Evolutionary conservation across 2,329 filamentous ascomycete species (phyloP).

Genomic region (Colletotrichum simmondsii): DNA sequence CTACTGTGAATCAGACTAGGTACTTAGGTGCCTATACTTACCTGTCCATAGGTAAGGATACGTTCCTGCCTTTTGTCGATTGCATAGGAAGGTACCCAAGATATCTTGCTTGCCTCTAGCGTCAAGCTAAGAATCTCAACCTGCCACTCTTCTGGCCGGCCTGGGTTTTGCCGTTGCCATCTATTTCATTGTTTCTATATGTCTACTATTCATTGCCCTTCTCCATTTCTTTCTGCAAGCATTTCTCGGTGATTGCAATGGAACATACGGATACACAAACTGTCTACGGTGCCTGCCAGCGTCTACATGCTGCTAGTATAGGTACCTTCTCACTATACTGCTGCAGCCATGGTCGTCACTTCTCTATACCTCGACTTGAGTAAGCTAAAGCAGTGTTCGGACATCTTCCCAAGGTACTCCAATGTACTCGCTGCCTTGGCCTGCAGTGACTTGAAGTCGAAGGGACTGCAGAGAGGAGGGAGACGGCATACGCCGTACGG

Average conservation of each 20-base stretch:
- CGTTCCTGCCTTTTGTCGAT: not conserved
- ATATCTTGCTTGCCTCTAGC: not conserved
- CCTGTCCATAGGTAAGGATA: not conserved
- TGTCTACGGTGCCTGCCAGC: not conserved
- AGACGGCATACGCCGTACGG: not conserved
- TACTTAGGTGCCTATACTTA: no score
- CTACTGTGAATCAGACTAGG: no score
- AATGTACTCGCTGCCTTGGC: not conserved
- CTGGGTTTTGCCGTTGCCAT: not conserved
- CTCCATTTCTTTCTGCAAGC: constrained; percentile 1
- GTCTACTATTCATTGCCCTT: not conserved
- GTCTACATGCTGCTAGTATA: not conserved
- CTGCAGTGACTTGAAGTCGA: not conserved
- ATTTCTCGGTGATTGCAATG: not conserved
- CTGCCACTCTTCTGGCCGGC: constrained; percentile 1
- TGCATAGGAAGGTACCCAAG: not conserved
- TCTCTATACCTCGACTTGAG: not conserved
- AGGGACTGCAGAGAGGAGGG: not conserved
- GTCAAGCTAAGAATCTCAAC: not conserved
- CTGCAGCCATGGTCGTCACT: not conserved
- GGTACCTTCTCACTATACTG: not conserved
- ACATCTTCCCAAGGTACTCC: not conserved
- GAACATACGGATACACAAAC: no score
- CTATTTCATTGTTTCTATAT: not conserved
- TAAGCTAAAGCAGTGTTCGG: not conserved